A percentile compares a stretch with the other conserved stretches of the same genome.
Evolutionary conservation across 179 eudicot species (phyloP).

Genomic region (Silene vulgaris): DNA sequence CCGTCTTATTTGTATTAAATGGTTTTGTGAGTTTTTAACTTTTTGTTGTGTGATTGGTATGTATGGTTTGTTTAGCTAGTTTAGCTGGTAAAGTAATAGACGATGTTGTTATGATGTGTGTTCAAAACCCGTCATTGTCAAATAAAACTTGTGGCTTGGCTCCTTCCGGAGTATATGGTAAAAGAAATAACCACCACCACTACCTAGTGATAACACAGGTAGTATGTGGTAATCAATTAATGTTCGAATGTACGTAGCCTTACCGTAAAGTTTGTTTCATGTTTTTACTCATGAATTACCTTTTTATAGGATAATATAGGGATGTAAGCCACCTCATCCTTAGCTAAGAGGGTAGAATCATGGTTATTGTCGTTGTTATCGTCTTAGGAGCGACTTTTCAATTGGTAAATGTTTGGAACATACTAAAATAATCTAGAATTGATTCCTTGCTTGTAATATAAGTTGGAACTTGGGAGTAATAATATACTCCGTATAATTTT

Average conservation of each 20-base stretch:
- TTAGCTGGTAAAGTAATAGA: not conserved
- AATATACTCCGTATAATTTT: too few species aligned
- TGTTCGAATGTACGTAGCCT: not conserved
- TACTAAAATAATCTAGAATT: too few species aligned
- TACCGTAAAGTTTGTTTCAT: not conserved
- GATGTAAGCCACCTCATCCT: not conserved
- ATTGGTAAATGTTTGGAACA: not conserved
- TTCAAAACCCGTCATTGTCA: not conserved
- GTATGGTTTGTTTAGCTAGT: not conserved
- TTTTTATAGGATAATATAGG: too few species aligned
- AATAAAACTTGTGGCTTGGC: not conserved
- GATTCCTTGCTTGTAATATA: conserved; percentile 5
- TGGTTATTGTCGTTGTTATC: not conserved
- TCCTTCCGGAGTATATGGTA: too few species aligned
- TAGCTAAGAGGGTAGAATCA: not conserved
- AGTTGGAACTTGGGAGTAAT: not conserved
- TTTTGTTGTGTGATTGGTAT: not conserved
- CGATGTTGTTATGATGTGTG: not conserved
- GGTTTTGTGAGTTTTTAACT: not conserved
- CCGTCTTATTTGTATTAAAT: not conserved
- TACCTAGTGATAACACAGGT: not conserved
- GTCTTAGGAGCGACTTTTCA: not conserved
- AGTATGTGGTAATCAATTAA: too few species aligned
- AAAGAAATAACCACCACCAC: not conserved
- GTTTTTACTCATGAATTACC: too few species aligned